Conservation (phyloP, 495 filamentous ascomycete species). For the Penicillium canescens region DNA sequence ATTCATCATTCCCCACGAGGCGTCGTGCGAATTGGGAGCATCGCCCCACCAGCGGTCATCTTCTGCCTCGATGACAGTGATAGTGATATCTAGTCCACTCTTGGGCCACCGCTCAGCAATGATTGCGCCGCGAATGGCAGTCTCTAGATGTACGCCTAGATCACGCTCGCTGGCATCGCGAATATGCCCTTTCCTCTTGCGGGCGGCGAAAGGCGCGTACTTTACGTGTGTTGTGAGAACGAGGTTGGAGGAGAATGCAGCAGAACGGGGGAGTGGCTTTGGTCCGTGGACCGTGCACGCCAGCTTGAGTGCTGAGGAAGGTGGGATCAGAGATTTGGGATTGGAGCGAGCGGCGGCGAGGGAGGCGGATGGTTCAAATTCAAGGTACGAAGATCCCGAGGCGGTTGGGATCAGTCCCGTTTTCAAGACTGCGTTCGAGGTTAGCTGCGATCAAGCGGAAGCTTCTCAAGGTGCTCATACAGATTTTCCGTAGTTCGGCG, state of each 20-base stretch:
- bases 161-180: slow-evolving; percentile 86
- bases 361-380: slow-evolving; percentile 66
- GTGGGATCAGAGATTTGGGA: slow-evolving; percentile 46
- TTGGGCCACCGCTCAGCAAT: slow-evolving; percentile 96
- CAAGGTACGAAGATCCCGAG: slow-evolving; percentile 90
- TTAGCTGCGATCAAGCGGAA: slow-evolving; percentile 11
- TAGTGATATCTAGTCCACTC: slow-evolving; percentile 86
- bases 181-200: slow-evolving; percentile 78
- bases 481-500: slow-evolving; percentile 76
- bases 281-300: slow-evolving; percentile 92
- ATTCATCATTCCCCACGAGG: slow-evolving; percentile 80
- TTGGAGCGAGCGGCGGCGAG: slow-evolving; percentile 48
- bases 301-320: slow-evolving; percentile 74
- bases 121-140: slow-evolving; percentile 82
- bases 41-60: slow-evolving; percentile 66
- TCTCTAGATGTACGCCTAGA: slow-evolving; percentile 86
- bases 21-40: slow-evolving; percentile 44
- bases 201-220: slow-evolving; percentile 90
- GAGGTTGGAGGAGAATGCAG: slow-evolving; percentile 85
- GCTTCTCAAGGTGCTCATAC: slow-evolving; percentile 50
- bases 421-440: slow-evolving; percentile 65
- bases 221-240: slow-evolving; percentile 91
- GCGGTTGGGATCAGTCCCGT: slow-evolving; percentile 92
- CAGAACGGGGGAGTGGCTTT: slow-evolving; percentile 83
- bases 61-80: slow-evolving; percentile 92